These are phyloP conservation scores for Penicillium mononematosum DNA, from an alignment of 495 filamentous ascomycete genomes.

Conservation along the genomic window DNA sequence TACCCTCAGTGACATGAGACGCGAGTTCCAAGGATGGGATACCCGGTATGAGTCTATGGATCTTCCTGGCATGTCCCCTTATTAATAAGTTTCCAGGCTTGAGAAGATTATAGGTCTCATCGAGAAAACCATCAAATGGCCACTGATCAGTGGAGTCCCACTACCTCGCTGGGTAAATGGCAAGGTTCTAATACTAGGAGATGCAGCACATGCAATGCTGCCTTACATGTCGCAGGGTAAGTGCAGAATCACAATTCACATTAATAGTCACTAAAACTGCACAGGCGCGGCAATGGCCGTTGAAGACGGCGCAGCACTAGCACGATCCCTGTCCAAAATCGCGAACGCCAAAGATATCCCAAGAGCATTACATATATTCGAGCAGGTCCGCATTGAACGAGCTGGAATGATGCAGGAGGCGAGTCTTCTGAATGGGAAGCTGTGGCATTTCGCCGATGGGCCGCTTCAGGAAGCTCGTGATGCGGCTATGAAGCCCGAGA, in stretches of 20 bases:
- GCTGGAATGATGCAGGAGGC: constrained; percentile 37
- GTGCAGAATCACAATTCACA: background rate
- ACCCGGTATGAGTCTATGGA: constrained; percentile 18
- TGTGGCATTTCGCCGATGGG: constrained; percentile 50
- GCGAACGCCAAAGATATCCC: constrained; percentile 12
- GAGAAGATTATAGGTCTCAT: constrained; percentile 42
- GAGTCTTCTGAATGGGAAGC: constrained; percentile 33
- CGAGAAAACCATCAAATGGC: constrained; percentile 41
- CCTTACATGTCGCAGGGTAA: constrained; percentile 49
- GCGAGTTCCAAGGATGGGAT: constrained; percentile 45
- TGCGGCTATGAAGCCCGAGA: constrained; percentile 39
- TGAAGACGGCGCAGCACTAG: constrained; percentile 38
- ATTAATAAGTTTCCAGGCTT: constrained; percentile 17
- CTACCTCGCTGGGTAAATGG: constrained; percentile 30
- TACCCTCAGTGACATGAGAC: constrained; percentile 18
- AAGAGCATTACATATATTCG: constrained; percentile 24
- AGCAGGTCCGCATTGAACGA: constrained; percentile 29
- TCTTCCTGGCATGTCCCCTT: background rate
- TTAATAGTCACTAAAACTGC: background rate
- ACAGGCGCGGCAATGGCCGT: constrained; percentile 48
- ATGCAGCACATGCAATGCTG: constrained; percentile 54
- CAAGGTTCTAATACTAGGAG: constrained; percentile 43
- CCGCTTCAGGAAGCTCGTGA: constrained; percentile 43
- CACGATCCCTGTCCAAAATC: constrained; percentile 25
- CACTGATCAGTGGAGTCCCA: constrained; percentile 29